Conservation (phyloP, 495 filamentous ascomycete species). For the Penicillium paxilli region DNA sequence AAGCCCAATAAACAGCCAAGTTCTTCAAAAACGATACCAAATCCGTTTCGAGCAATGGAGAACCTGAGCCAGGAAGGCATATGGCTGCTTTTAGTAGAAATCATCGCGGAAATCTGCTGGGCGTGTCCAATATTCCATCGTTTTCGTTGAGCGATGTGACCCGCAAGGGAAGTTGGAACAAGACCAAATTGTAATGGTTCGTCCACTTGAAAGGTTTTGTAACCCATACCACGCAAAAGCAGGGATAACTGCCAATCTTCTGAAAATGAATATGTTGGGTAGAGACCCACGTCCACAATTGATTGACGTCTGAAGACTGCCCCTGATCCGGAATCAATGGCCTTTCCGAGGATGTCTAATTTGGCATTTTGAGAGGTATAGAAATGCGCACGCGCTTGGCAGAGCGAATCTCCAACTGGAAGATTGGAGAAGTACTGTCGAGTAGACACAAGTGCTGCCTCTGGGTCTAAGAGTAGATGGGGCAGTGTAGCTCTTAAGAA, state of each 20-base stretch:
- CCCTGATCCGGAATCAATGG: constrained; percentile 48
- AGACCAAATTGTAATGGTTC: constrained; percentile 53
- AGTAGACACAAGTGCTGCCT: constrained; percentile 31
- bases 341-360: constrained; percentile 23
- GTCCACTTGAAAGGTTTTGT: constrained; percentile 45
- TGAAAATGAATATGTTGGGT: constrained; percentile 48
- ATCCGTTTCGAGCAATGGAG: constrained; percentile 28
- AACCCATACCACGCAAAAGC: constrained; percentile 42
- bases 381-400: constrained; percentile 44
- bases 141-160: constrained; percentile 51
- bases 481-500: constrained; percentile 52
- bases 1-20: constrained; percentile 20
- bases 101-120: constrained; percentile 29
- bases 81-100: constrained; percentile 5
- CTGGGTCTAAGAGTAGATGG: constrained; percentile 43
- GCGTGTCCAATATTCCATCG: constrained; percentile 45
- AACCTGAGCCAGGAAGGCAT: constrained; percentile 20
- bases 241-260: constrained; percentile 53
- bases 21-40: constrained; percentile 24
- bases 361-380: constrained; percentile 37
- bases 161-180: constrained; percentile 47
- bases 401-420: constrained; percentile 47
- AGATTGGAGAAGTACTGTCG: constrained; percentile 54
- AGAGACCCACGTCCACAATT: constrained; percentile 47
- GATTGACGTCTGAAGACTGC: constrained; percentile 45